Evolutionary conservation across 2,329 filamentous ascomycete species (phyloP), one percentile per base, ranked within the genome.

Genomic region (Nannizziopsis arthrosporioides): DNA sequence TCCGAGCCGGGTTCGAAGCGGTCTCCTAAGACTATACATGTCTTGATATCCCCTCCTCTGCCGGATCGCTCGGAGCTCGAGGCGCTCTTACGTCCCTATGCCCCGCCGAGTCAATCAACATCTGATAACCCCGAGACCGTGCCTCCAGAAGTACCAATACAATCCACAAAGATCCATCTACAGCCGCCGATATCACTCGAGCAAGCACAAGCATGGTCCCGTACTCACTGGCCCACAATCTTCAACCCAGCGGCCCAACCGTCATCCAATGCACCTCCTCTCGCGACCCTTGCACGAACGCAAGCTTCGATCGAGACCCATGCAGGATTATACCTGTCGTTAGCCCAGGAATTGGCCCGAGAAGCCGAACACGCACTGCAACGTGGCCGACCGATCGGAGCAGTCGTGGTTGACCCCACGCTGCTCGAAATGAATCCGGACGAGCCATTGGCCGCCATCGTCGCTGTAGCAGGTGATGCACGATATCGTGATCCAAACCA

Each of bases 181-280:
- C 59, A 66, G 30, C 66, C 69, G 1, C 69, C 69, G 3, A 56
- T 67, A 40, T 68, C 59, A 30, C 38, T 54, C 1, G 50, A 55
- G n/a, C 67, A 71, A 57, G 66, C 69, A n/a, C 57, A 65, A 18
- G 55, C 57, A 48, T 71, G 69, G 69, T 61, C 63, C 7, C 60
- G 61, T 17, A 63, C 53, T 10, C 56, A 67, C 38, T 72, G 69
- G 69, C 69, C 69, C 0, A 64, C 68, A 30, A 57, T 61, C 9
- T 72, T 62, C 58, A 72, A 72, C 53, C 66, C 68, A 15, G 65
- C 69, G 4, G 63, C 68, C 6, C 66, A 68, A 7, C 60, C 66
- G n/a, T 57, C 65, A 27, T 63, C 63, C 41, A 59, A 69, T 53
- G 66, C 67, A 1, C 68, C 69, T 2, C 68, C 68, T 2, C 61